phyloP scores from a whole-genome alignment of 1,284 basidiomycete genomes.

The Cystobasidium pallidum region DNA sequence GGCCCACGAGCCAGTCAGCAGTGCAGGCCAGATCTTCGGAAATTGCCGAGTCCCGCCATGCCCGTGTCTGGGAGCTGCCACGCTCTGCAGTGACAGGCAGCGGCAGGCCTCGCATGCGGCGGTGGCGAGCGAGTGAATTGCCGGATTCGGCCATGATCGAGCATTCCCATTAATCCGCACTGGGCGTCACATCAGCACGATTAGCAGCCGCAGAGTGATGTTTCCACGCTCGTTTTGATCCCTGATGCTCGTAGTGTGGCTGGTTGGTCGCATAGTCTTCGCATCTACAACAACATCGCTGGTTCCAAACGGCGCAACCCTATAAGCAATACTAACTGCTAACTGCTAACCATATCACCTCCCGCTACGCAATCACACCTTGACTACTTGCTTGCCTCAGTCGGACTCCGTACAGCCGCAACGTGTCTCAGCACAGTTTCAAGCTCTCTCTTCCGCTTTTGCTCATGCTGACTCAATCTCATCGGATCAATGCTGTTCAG shows the following conservation, averaged over 20 bases:
- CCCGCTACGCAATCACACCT: neutral
- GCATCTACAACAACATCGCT: neutral
- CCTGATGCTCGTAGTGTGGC: too few relatives aligned
- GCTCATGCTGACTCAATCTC: conserved; percentile 6
- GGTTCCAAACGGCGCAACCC: too few relatives aligned
- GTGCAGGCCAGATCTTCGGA: too few relatives aligned
- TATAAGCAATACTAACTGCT: too few relatives aligned
- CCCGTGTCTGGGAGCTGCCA: neutral
- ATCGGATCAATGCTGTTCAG: conserved; percentile 45
- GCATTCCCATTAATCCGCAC: neutral
- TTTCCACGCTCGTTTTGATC: too few relatives aligned
- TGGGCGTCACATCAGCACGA: neutral
- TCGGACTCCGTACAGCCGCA: conserved; percentile 8
- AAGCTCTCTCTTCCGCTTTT: conserved; percentile 31
- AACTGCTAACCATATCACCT: neutral
- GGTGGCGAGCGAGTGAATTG: neutral
- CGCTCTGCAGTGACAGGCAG: neutral
- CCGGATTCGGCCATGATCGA: conserved; percentile 1
- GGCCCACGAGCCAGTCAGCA: too few relatives aligned
- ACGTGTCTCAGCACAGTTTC: conserved; percentile 33
- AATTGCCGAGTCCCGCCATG: neutral
- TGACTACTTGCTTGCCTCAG: neutral
- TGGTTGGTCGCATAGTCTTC: neutral
- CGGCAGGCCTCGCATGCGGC: neutral
- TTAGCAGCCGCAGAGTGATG: neutral